Evolutionary conservation across 495 filamentous ascomycete species (phyloP), one percentile per base, ranked within the genome.

Genomic region (Rhypophila decipiens): DNA sequence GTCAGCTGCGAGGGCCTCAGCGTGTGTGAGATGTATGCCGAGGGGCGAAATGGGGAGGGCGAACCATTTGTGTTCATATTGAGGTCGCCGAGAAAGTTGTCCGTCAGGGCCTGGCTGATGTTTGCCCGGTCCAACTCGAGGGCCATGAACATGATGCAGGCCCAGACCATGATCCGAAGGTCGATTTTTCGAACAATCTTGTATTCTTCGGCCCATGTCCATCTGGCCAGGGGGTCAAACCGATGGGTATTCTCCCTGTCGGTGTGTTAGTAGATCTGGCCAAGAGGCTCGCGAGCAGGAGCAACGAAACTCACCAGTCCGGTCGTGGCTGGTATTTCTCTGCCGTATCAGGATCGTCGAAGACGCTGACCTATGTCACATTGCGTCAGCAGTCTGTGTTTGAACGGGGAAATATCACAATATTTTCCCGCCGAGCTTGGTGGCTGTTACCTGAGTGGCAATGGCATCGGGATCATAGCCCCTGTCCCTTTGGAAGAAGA

Each of bases 51-150:
- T 15, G 27, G 17, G 29, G 19, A 37, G 21, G 24, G 34, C 10
- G 15, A 37, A 69, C 68, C 66, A 23, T 71, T 52, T 27, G 65
- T 70, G 10, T 46, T 64, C 42, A 72, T 34, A 2, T 42, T 18
- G 37, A 72, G 50, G 21, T 70, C 67, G 0, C 43, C 43, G 0
- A 72, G 47, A 24, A 72, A 71, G 12, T 67, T 61, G 39, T 73
- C 67, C 1, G 68, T 65, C 27, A 69, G 24, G 0, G 68, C 64
- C 43, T 73, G 68, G 21, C 44, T 2, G 5, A 71, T 55, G 62
- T 90, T 94, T 18, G 83, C 82, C 36, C 88, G 74, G 56, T 95
- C 88, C 2, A 91, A 69, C 51, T 94, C 86, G 22, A 94, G 75
- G 0, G 85, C 85, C 44, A 91, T 90, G 63, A 93, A 91, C 64